Percentiles rank a stretch among this genome's conserved stretches.
Evolutionary conservation across 2,329 filamentous ascomycete genomes (phyloP).

Genomic region (Tolypocladium inflatum): DNA sequence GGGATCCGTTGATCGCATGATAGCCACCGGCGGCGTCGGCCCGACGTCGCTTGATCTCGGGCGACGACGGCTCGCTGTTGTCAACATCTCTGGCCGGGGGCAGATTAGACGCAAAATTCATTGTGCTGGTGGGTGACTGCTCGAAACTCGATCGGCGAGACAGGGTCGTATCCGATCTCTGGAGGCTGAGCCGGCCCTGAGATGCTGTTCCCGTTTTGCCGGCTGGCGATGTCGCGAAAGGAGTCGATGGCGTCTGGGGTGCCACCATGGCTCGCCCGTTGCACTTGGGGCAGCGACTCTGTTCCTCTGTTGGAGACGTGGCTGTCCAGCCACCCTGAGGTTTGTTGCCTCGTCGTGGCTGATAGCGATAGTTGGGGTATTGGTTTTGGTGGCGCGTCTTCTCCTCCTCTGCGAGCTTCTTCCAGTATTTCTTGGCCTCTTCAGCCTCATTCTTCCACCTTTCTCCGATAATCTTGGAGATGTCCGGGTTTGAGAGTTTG

Average conservation of each 20-base stretch:
- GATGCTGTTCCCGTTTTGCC: constrained; percentile 12
- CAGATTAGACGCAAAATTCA: constrained; percentile 13
- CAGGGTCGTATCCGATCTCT: constrained; percentile 13
- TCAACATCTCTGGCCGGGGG: constrained; percentile 17
- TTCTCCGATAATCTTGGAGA: constrained; percentile 93
- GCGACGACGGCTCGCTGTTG: constrained; percentile 29
- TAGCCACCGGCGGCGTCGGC: constrained; percentile 35
- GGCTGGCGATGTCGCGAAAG: constrained; percentile 27
- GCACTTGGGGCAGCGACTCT: constrained; percentile 59
- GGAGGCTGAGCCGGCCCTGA: constrained; percentile 9
- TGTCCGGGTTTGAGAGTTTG: constrained; percentile 88
- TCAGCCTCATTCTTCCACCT: constrained; percentile 76
- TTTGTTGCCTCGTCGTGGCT: constrained; percentile 59
- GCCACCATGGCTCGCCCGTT: constrained; percentile 58
- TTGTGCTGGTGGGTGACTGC: constrained; percentile 11
- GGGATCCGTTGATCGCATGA: constrained; percentile 13
- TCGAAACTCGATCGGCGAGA: constrained; percentile 19
- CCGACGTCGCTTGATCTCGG: constrained; percentile 54
- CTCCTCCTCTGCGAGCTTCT: constrained; percentile 82
- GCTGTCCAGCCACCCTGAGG: constrained; percentile 19
- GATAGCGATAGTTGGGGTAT: constrained; percentile 91
- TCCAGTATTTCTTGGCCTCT: constrained; percentile 77
- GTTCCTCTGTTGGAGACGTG: constrained; percentile 33
- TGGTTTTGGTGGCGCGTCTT: constrained; percentile 81
- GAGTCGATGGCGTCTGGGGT: constrained; percentile 47